Percentiles rank a stretch among this genome's conserved stretches.
Evolutionary conservation across 1,284 basidiomycete species (phyloP).

Genomic region (Agaricales sp.): DNA sequence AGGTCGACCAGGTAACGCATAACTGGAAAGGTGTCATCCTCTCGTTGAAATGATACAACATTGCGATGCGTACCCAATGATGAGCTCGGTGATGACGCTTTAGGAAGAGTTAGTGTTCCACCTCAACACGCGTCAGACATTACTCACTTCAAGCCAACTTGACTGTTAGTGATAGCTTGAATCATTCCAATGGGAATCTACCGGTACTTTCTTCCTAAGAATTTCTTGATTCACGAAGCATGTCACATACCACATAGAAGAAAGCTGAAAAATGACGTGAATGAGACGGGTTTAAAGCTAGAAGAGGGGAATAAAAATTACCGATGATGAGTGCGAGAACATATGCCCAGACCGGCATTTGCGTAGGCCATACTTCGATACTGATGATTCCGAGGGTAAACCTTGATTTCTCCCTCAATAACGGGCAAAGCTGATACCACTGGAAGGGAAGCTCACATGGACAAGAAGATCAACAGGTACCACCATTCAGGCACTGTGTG

Average conservation of each 20-base stretch:
- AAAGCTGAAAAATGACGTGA: no score
- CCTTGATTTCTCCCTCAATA: no score
- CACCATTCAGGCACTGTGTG: slow-evolving; percentile 68
- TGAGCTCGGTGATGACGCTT: slow-evolving; percentile 25
- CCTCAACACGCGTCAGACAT: neutral
- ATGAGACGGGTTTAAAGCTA: no score
- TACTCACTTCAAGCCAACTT: slow-evolving; percentile 18
- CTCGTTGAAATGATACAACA: no score
- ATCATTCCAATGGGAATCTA: slow-evolving; percentile 20
- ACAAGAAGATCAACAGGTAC: slow-evolving; percentile 35
- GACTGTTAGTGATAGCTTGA: slow-evolving; percentile 35
- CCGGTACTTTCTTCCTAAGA: slow-evolving; percentile 7
- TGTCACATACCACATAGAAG: no score
- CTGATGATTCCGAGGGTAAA: no score
- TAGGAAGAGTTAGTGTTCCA: slow-evolving; percentile 11
- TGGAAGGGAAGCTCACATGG: slow-evolving; percentile 53
- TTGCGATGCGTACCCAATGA: slow-evolving; percentile 21
- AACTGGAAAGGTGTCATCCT: no score
- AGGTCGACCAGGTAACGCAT: slow-evolving; percentile 23
- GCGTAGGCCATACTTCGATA: slow-evolving; percentile 61
- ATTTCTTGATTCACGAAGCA: slow-evolving; percentile 8
- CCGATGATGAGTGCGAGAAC: slow-evolving; percentile 28
- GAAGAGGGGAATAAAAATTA: slow-evolving; percentile 41
- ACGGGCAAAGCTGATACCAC: slow-evolving; percentile 59
- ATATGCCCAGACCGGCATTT: slow-evolving; percentile 55